Percentiles rank a stretch among this genome's conserved stretches.
Conservation (phyloP, 805 yeast species). For the Ascoidea rubescens region DNA sequence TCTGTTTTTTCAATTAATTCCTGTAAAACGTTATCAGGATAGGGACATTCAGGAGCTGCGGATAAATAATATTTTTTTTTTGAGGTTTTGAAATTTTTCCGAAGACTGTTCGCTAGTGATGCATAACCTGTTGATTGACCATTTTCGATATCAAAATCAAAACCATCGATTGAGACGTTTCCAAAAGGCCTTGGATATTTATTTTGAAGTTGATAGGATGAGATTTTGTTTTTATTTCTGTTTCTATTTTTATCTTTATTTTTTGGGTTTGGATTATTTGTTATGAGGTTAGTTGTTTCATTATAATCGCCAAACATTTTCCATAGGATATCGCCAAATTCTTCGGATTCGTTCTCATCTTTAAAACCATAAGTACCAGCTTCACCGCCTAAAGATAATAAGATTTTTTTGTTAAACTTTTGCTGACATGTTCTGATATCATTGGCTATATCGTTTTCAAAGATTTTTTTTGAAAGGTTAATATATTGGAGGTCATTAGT, state of each 20-base stretch:
- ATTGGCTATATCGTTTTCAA: conserved; percentile 24
- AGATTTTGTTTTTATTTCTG: no score
- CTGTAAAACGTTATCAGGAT: conserved; percentile 65
- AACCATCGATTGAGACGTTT: conserved; percentile 55
- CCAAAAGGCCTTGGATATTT: conserved; percentile 29
- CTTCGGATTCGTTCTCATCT: conserved; percentile 33
- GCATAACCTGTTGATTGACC: conserved; percentile 47
- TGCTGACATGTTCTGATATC: conserved; percentile 54
- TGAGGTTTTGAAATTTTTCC: conserved; percentile 39
- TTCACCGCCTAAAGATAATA: conserved; percentile 57
- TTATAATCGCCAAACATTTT: conserved; percentile 33
- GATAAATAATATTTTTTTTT: conserved; percentile 58
- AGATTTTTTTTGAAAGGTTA: neutral
- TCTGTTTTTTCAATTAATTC: conserved; percentile 41
- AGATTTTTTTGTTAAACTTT: conserved; percentile 38
- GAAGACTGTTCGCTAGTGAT: conserved; percentile 36
- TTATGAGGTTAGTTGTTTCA: conserved; percentile 2
- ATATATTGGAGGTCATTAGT: conserved; percentile 6
- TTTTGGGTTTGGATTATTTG: neutral
- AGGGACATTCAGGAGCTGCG: conserved; percentile 89
- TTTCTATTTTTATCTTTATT: neutral
- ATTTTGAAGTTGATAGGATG: no score
- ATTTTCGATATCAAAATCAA: conserved; percentile 82
- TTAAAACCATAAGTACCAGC: conserved; percentile 40
- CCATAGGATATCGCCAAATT: conserved; percentile 41